Evolutionary conservation across 2,329 filamentous ascomycete genomes (phyloP).

Genomic region (Epichloe scottii): DNA sequence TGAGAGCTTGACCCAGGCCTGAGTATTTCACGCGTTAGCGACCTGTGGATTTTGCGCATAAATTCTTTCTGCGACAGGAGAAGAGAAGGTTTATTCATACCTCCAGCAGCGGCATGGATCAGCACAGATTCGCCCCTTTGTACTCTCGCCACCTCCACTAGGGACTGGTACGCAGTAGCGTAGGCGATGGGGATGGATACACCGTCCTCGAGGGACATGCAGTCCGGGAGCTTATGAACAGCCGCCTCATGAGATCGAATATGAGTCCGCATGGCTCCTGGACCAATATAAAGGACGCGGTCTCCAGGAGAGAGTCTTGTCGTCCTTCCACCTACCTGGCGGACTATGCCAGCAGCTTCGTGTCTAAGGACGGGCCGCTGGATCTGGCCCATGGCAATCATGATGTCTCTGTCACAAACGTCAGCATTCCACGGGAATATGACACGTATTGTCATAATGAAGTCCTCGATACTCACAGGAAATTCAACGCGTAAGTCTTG

Average conservation of each 20-base stretch:
- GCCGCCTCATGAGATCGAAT: not conserved
- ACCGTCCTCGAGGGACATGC: not conserved
- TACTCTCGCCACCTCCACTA: constrained; percentile 11
- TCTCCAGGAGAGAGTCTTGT: not conserved
- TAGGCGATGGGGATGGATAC: not conserved
- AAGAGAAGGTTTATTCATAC: not conserved
- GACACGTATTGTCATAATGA: too few relatives aligned
- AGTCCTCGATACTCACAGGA: not conserved
- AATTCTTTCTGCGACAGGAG: too few relatives aligned
- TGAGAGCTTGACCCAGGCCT: constrained; percentile 4
- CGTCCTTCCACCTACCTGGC: not conserved
- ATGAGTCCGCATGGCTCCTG: not conserved
- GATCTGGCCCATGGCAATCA: not conserved
- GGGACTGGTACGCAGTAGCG: not conserved
- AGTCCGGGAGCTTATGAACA: not conserved
- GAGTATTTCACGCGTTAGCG: too few relatives aligned
- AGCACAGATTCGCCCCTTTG: constrained; percentile 18
- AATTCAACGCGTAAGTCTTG: not conserved
- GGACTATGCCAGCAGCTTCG: not conserved
- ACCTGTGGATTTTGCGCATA: too few relatives aligned
- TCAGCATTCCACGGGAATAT: too few relatives aligned
- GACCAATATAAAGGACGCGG: not conserved
- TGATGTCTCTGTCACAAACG: not conserved
- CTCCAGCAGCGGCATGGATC: constrained; percentile 15
- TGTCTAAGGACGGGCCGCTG: not conserved